Evolutionary conservation across 768 basidiomycete species (phyloP).

Genomic region (Phaeotremella fagi): DNA sequence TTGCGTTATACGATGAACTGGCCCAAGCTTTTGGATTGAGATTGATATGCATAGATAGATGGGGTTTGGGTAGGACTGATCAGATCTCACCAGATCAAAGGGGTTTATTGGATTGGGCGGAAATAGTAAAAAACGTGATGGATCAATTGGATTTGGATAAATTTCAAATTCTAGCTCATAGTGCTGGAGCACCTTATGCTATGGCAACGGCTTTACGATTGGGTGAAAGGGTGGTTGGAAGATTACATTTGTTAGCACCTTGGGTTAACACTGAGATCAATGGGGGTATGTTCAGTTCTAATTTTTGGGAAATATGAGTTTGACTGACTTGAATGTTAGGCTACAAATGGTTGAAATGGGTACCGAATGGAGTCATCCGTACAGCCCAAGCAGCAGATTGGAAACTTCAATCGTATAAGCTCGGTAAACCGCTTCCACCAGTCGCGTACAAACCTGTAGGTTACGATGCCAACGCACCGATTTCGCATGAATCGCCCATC

Average conservation of each 20-base stretch:
- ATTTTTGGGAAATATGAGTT: constrained; percentile 1
- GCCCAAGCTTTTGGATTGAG: constrained; percentile 78
- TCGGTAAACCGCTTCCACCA: constrained; percentile 86
- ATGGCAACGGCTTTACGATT: constrained; percentile 75
- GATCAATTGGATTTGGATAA: constrained; percentile 69
- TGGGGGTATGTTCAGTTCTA: constrained; percentile 58
- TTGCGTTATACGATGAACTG: constrained; percentile 95
- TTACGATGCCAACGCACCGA: constrained; percentile 54
- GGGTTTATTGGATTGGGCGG: constrained; percentile 85
- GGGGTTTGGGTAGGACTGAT: constrained; percentile 88
- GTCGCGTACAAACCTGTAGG: constrained; percentile 75
- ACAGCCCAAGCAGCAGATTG: constrained; percentile 96
- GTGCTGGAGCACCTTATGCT: constrained; percentile 91
- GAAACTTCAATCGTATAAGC: constrained; percentile 94
- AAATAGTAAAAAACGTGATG: constrained; percentile 82
- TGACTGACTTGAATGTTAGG: constrained; percentile 51
- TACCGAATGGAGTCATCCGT: constrained; percentile 85
- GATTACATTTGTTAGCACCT: constrained; percentile 82
- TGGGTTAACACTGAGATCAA: constrained; percentile 88
- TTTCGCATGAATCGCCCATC: background rate
- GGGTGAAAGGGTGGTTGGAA: constrained; percentile 70
- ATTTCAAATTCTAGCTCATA: constrained; percentile 90
- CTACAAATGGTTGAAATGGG: constrained; percentile 95
- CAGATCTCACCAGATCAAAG: constrained; percentile 57
- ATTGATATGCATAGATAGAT: constrained; percentile 88